Evolutionary conservation across 2,329 filamentous ascomycete species (phyloP), one percentile per base, ranked within the genome.

Genomic region (Fusarium pseudoanthophilum): DNA sequence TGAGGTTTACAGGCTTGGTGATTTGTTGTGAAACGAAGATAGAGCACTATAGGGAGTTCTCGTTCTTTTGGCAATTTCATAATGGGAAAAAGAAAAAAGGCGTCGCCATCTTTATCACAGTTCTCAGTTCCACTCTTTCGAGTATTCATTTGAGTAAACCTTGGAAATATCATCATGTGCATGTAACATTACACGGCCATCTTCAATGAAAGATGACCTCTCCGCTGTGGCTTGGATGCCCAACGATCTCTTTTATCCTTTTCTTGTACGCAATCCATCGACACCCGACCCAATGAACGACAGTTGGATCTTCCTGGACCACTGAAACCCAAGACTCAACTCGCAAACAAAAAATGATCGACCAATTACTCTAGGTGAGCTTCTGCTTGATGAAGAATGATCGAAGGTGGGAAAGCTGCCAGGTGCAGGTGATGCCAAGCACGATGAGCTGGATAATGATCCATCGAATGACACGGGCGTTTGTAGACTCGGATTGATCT

Each of bases 371-470:
- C 84, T 90, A 99, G 68, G 96, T 98, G 82, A 99, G 91, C 89
- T 99, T 99, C 87, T 98, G 95, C 89, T 99, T 99, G 87, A 99
- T 99, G 87, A 99, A 99, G 89, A 99, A 99, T 52, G 93, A 93
- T 77, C 96, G 90, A 78, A 99, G 89, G 84, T 99, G 95, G 60
- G 95, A 97, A 52, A 99, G 87, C 84, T 99, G 96, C 96, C 96
- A 99, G 70, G 94, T 93, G 85, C 96, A 99, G 39, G 96, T 97
- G 63, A 92, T 87, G 62, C 92, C 93, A 60, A 99, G 87, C 42
- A 98, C 90, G 59, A 91, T 88, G 69, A 98, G 86, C 84, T 99
- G 96, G 76, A 98, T 92, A 74, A 98, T 80, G 75, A 96, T 95
- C 95, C 96, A 99, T 77, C 95, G 92, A 57, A 98, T 91, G 73